Conservation (phyloP, 805 yeast genomes). For the Gaillardinia entomophila region DNA sequence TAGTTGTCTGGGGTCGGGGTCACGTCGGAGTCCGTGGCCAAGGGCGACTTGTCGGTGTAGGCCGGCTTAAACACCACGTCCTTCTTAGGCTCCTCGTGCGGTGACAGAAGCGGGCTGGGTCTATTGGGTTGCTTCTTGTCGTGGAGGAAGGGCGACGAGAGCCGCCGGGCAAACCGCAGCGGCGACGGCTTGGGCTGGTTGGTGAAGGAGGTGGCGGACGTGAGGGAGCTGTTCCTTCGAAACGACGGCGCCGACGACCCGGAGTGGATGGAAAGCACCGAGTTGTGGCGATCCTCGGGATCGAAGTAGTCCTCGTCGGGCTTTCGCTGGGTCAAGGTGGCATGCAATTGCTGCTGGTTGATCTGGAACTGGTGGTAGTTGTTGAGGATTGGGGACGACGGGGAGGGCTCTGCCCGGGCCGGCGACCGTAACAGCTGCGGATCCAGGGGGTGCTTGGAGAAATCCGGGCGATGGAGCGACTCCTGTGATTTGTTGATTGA, state of each 20-base stretch:
- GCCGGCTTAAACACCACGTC: not conserved
- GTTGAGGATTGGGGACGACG: not conserved
- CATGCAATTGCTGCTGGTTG: no score
- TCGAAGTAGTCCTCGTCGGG: no score
- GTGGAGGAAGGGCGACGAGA: not conserved
- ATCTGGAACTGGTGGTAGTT: no score
- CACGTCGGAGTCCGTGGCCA: not conserved
- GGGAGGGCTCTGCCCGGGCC: not conserved
- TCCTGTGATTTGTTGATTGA: no score
- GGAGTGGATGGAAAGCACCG: constrained; percentile 1
- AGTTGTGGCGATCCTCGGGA: not conserved
- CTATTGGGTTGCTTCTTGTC: not conserved
- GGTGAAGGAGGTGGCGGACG: constrained; percentile 9
- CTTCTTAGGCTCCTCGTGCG: not conserved
- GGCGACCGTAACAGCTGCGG: no score
- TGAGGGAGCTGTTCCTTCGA: constrained; percentile 14
- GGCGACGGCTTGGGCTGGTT: constrained; percentile 1
- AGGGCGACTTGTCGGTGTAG: not conserved
- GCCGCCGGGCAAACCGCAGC: not conserved
- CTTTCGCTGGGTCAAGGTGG: no score
- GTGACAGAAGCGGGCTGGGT: not conserved
- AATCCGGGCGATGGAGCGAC: no score
- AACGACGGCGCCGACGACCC: constrained; percentile 1
- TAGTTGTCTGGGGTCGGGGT: not conserved
- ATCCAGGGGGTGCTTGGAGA: no score